Base-by-base conservation (phyloP, 371 early-diverging fungal genomes). In the Fennellomyces sp. region DNA sequence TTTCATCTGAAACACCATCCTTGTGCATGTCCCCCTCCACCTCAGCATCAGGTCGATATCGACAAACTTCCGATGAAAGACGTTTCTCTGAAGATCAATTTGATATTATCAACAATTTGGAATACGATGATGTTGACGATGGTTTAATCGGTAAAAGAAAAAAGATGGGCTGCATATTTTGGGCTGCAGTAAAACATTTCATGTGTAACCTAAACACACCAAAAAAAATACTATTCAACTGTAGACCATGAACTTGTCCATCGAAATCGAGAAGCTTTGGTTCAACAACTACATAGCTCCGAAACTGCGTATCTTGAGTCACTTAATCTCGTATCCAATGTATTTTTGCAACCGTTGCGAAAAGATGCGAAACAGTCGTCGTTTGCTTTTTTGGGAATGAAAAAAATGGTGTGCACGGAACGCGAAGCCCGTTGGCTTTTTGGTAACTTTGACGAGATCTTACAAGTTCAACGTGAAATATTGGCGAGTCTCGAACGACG, bases 321-420 rank as follows among this genome's bases (percentile, higher is more conserved):
- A 3, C 56, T 80, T 2, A 52, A 70, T n/a, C 27, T 63, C 6
- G 23, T 73, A 3, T 2, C 48, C 15, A 63, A 61, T 33, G 41
- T 55, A 1, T 77, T 66, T 50, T 51, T 75, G 12, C 25, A 54
- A 11, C 81, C 81, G 8, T 56, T 80, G 19, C 69, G 70, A n/a
- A 71, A 69, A 41, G 72, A 61, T 25, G 48, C 61, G 25, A 74
- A 75, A 48, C 62, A 66, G 15, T 63, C 70, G 1, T 64, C 76
- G 0, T 68, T 72, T 21, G 68, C 59, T n/a, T 70, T 79, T 39
- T 63, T 79, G 7, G 72, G 76, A 6, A 56, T 67, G 41, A 73
- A 74, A 48, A 80, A 80, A 50, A 50, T 65, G 35, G 63, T 73
- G n/a, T 80, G 75, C 41, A 80, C 81, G 5, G 78, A 80, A 39